phyloP scores from a whole-genome alignment of 1,284 basidiomycete genomes.

The Trichosporon asahii region DNA sequence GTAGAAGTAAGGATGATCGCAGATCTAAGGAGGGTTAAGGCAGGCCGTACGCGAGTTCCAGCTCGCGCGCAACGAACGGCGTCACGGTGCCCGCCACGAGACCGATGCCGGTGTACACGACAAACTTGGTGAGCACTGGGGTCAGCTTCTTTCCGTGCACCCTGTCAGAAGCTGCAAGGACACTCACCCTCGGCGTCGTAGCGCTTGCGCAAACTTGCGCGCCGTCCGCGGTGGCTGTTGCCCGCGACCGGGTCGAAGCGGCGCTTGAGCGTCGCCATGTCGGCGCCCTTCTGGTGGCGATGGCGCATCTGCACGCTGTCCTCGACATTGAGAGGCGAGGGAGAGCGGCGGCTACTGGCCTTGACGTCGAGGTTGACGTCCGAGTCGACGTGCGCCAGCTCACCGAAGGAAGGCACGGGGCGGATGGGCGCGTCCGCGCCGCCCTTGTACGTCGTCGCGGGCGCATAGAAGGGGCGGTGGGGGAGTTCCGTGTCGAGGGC shows the following conservation, averaged over 20 bases:
- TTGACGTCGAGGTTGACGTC: constrained; percentile 34
- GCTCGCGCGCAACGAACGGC: constrained; percentile 49
- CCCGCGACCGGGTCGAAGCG: constrained; percentile 15
- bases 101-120: constrained; percentile 84
- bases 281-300: not conserved
- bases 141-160: not conserved
- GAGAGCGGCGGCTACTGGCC: not conserved
- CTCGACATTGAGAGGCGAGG: constrained; percentile 11
- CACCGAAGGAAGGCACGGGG: constrained; percentile 78
- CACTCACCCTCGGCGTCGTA: constrained; percentile 71
- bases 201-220: constrained; percentile 4
- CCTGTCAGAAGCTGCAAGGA: constrained; percentile 21
- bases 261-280: constrained; percentile 5
- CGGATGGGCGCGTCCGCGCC: constrained; percentile 62
- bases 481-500: constrained; percentile 61
- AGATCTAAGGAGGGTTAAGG: not conserved
- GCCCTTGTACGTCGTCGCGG: constrained; percentile 76
- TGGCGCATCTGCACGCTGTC: constrained; percentile 9
- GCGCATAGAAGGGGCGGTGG: constrained; percentile 75
- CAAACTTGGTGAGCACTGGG: constrained; percentile 80
- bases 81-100: constrained; percentile 62
- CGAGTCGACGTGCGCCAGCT: constrained; percentile 55
- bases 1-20: not conserved
- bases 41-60: constrained; percentile 7
- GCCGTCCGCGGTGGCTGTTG: constrained; percentile 11